phyloP scores from a whole-genome alignment of 2,329 filamentous ascomycete species.

The Helminthosporium solani region DNA sequence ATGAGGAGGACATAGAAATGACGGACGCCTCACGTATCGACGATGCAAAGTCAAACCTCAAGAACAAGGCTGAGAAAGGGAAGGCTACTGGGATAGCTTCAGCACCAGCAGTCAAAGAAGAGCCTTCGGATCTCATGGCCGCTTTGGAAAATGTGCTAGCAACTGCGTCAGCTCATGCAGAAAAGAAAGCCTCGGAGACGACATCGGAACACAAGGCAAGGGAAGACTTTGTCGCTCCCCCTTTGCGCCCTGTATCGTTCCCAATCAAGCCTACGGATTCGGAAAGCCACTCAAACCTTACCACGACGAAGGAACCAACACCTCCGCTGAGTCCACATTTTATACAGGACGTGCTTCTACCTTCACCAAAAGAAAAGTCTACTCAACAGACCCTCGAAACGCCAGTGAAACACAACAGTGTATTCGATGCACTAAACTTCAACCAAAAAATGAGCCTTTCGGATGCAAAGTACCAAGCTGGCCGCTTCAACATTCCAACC shows the following conservation, averaged over 20 bases:
- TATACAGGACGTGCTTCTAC: slow-evolving; percentile 50
- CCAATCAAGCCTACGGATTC: background rate
- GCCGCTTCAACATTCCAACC: slow-evolving; percentile 43
- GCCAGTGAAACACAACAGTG: slow-evolving; percentile 39
- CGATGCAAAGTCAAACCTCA: slow-evolving; percentile 12
- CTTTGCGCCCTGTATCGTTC: slow-evolving; percentile 1
- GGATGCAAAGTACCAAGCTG: slow-evolving; percentile 56
- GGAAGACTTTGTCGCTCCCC: background rate
- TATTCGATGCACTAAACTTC: slow-evolving; percentile 56
- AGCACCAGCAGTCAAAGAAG: slow-evolving; percentile 17
- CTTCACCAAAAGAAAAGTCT: slow-evolving; percentile 33
- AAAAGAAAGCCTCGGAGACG: background rate
- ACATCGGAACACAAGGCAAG: slow-evolving; percentile 4
- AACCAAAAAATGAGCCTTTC: slow-evolving; percentile 49
- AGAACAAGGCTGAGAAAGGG: slow-evolving; percentile 8
- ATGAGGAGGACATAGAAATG: slow-evolving; percentile 42
- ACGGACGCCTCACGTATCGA: slow-evolving; percentile 24
- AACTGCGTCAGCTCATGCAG: slow-evolving; percentile 6
- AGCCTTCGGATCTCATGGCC: slow-evolving; percentile 27
- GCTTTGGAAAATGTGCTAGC: slow-evolving; percentile 34
- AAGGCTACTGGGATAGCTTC: slow-evolving; percentile 4
- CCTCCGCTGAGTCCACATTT: slow-evolving; percentile 45
- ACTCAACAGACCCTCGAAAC: slow-evolving; percentile 7
- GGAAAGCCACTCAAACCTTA: background rate
- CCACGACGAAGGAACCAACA: slow-evolving; percentile 23